phyloP scores from a whole-genome alignment of 2,329 filamentous ascomycete species.

The Alternaria arborescens region DNA sequence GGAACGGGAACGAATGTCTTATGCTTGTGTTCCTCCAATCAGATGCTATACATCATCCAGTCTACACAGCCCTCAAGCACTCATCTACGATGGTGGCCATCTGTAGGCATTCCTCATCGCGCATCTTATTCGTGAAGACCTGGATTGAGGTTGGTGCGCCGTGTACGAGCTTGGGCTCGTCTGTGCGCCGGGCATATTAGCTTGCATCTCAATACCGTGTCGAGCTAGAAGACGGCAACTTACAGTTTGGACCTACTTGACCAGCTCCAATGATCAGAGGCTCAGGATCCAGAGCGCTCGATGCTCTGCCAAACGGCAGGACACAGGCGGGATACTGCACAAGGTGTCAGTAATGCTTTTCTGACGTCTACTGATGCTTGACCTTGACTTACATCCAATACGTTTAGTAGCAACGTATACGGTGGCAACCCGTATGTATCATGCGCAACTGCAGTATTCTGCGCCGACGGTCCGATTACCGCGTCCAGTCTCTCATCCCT shows the following conservation, averaged over 20 bases:
- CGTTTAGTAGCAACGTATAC: slow-evolving; percentile 13
- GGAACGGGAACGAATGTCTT: no score
- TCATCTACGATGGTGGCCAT: slow-evolving; percentile 2
- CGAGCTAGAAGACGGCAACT: background rate
- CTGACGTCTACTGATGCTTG: background rate
- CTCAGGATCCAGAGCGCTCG: slow-evolving; percentile 6
- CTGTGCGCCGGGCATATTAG: background rate
- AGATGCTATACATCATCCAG: background rate
- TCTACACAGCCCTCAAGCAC: background rate
- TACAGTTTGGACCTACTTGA: slow-evolving; percentile 9
- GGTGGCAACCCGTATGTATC: slow-evolving; percentile 14
- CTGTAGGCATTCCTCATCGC: slow-evolving; percentile 14
- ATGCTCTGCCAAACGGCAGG: slow-evolving; percentile 10
- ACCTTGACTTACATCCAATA: slow-evolving; percentile 9
- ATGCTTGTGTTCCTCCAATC: no score
- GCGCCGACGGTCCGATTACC: slow-evolving; percentile 8
- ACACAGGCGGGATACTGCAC: slow-evolving; percentile 13
- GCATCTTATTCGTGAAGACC: slow-evolving; percentile 12
- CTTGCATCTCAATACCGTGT: background rate
- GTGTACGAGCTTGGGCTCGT: background rate
- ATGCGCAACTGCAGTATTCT: slow-evolving; percentile 11
- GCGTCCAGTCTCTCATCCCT: slow-evolving; percentile 9
- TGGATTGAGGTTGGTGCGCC: slow-evolving; percentile 7
- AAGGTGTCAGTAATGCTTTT: background rate
- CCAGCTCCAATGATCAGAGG: slow-evolving; percentile 4